Conservation (phyloP, 768 basidiomycete genomes). For the Boletus fagicola region DNA sequence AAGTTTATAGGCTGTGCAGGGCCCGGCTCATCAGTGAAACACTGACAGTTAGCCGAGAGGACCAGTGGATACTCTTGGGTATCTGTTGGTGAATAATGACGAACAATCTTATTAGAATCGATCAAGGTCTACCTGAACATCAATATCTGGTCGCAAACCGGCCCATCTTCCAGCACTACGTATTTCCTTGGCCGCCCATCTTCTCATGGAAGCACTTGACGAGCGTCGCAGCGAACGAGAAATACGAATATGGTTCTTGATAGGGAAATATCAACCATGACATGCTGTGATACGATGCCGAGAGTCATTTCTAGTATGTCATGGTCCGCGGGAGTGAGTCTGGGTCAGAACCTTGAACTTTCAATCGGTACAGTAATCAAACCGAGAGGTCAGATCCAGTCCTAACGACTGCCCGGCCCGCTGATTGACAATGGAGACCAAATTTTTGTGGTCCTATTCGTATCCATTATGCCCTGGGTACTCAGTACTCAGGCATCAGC, state of each 20-base stretch:
- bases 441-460: too few species aligned
- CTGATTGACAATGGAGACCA: too few species aligned
- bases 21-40: too few species aligned
- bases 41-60: too few species aligned
- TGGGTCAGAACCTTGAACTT: not conserved
- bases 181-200: not conserved
- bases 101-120: not conserved
- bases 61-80: too few species aligned
- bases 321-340: not conserved
- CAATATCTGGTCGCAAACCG: not conserved
- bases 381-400: not conserved
- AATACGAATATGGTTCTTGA: not conserved
- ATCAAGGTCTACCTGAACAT: not conserved
- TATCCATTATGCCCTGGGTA: too few species aligned
- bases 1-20: not conserved
- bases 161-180: not conserved
- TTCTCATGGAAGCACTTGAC: not conserved
- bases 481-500: too few species aligned
- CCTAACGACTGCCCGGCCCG: too few species aligned
- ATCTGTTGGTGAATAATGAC: not conserved
- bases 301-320: not conserved
- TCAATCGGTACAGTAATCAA: too few species aligned
- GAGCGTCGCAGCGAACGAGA: not conserved
- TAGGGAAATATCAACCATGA: not conserved
- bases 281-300: not conserved